A percentile compares a stretch with the other conserved stretches of the same genome.
phyloP scores from a whole-genome alignment of 1,284 basidiomycete genomes.

The Thelephora terrestris region DNA sequence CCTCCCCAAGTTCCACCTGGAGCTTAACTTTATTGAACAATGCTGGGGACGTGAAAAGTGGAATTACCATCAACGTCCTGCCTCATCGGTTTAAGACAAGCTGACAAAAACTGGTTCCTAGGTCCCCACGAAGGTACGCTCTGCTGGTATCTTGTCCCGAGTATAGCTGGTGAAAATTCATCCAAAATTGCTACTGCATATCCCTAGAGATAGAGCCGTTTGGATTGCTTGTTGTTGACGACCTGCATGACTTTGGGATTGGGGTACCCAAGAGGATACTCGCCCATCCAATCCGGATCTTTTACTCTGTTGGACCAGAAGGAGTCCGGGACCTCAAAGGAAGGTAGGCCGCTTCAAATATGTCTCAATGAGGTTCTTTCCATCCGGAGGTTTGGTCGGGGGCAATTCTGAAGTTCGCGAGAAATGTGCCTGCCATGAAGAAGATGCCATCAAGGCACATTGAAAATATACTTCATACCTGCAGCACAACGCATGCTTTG shows the following conservation, averaged over 20 bases:
- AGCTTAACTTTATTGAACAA: conserved; percentile 15
- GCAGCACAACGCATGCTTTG: not conserved
- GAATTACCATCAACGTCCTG: conserved; percentile 5
- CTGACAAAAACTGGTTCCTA: conserved; percentile 2
- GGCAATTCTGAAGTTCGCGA: conserved; percentile 12
- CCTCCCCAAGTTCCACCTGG: too few species aligned
- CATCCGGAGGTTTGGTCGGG: conserved; percentile 15
- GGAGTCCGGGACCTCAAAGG: conserved; percentile 8
- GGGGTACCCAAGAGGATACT: conserved; percentile 18
- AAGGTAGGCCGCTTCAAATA: conserved; percentile 5
- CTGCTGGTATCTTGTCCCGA: conserved; percentile 10
- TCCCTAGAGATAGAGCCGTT: conserved; percentile 12
- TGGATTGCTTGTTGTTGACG: conserved; percentile 13
- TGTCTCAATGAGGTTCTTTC: conserved; percentile 8
- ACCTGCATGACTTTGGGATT: conserved; percentile 20
- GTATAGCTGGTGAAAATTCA: not conserved
- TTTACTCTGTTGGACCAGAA: conserved; percentile 6
- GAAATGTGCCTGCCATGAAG: conserved; percentile 16
- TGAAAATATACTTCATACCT: conserved; percentile 22
- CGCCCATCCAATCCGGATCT: conserved; percentile 15
- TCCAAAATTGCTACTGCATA: conserved; percentile 24
- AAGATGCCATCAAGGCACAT: conserved; percentile 21
- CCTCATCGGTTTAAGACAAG: conserved; percentile 4
- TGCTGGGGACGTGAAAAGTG: conserved; percentile 15
- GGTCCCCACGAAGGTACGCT: conserved; percentile 10